A percentile compares a stretch with the other conserved stretches of the same genome.
These are phyloP conservation scores for Hemileccinum rubropunctum DNA, from an alignment of 768 basidiomycete species.

Conservation along the genomic window DNA sequence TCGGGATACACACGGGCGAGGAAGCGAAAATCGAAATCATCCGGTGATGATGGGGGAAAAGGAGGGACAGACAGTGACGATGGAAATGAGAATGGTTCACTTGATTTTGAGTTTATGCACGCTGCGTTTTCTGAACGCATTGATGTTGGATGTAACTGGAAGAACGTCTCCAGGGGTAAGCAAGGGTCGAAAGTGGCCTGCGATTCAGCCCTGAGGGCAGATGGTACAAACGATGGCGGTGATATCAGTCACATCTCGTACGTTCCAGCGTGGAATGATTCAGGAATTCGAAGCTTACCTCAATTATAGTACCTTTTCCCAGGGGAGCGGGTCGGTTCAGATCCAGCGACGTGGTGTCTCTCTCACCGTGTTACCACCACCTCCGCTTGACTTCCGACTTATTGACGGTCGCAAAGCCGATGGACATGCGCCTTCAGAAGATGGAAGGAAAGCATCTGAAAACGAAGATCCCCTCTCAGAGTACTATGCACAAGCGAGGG, in stretches of 20 bases:
- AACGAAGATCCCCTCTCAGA: slow-evolving; percentile 56
- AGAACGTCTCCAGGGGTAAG: slow-evolving; percentile 8
- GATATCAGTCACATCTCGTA: slow-evolving; percentile 51
- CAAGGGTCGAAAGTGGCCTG: not conserved
- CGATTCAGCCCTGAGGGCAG: not conserved
- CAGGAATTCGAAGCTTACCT: slow-evolving; percentile 10
- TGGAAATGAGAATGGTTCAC: slow-evolving; percentile 7
- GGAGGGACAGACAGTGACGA: slow-evolving; percentile 1
- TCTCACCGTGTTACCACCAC: slow-evolving; percentile 25
- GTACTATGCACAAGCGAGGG: slow-evolving; percentile 59
- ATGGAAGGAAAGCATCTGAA: slow-evolving; percentile 3
- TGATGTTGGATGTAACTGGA: slow-evolving; percentile 37
- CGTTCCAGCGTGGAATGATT: slow-evolving; percentile 17
- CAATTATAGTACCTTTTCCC: slow-evolving; percentile 37
- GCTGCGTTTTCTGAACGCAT: slow-evolving; percentile 50
- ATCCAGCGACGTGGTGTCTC: not conserved
- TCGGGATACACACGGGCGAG: slow-evolving; percentile 34
- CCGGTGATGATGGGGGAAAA: slow-evolving; percentile 14
- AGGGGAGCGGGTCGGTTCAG: slow-evolving; percentile 19
- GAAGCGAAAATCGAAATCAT: slow-evolving; percentile 11
- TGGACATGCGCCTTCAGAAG: not conserved
- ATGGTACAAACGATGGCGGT: slow-evolving; percentile 11
- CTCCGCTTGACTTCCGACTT: slow-evolving; percentile 17
- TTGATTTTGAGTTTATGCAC: slow-evolving; percentile 42
- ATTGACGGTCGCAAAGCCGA: slow-evolving; percentile 1